Conservation (phyloP, 495 filamentous ascomycete species). For the Talaromyces wortmannii region DNA sequence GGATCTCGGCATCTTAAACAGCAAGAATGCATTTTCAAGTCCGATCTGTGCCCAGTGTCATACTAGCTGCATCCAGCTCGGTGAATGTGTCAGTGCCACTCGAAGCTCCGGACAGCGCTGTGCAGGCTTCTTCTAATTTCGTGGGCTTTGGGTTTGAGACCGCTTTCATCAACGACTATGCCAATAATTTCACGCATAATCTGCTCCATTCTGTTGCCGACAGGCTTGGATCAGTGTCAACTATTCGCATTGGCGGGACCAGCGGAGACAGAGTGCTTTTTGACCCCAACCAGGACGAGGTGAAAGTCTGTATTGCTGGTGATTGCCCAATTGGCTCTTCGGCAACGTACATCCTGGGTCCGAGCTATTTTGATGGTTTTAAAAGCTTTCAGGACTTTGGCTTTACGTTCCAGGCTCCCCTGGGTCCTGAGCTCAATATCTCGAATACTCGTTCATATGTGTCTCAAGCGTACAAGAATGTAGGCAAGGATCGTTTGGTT, state of each 20-base stretch:
- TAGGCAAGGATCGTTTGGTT: slow-evolving; percentile 10
- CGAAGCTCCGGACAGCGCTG: slow-evolving; percentile 3
- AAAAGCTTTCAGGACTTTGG: slow-evolving; percentile 6
- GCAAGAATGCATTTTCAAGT: too few relatives aligned
- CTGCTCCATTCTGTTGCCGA: slow-evolving; percentile 10
- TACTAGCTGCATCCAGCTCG: too few relatives aligned
- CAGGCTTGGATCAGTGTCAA: slow-evolving; percentile 9
- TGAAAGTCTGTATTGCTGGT: slow-evolving; percentile 1
- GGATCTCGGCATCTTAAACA: too few relatives aligned
- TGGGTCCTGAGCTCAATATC: slow-evolving; percentile 8
- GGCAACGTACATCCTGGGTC: slow-evolving; percentile 10
- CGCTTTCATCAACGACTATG: slow-evolving; percentile 8
- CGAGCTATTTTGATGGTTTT: slow-evolving; percentile 15
- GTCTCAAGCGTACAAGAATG: slow-evolving; percentile 6
- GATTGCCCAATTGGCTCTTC: background rate
- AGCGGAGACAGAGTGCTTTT: slow-evolving; percentile 10
- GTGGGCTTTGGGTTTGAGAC: slow-evolving; percentile 18
- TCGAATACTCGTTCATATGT: slow-evolving; percentile 9
- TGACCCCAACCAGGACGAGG: slow-evolving; percentile 7
- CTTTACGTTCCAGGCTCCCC: slow-evolving; percentile 18
- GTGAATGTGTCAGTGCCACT: background rate
- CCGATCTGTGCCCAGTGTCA: too few relatives aligned
- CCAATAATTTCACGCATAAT: slow-evolving; percentile 14
- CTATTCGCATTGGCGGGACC: slow-evolving; percentile 18
- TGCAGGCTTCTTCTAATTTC: slow-evolving; percentile 14